These are phyloP conservation scores for Bipolaris zeicola DNA, from an alignment of 2,329 filamentous ascomycete species.

Conservation along the genomic window DNA sequence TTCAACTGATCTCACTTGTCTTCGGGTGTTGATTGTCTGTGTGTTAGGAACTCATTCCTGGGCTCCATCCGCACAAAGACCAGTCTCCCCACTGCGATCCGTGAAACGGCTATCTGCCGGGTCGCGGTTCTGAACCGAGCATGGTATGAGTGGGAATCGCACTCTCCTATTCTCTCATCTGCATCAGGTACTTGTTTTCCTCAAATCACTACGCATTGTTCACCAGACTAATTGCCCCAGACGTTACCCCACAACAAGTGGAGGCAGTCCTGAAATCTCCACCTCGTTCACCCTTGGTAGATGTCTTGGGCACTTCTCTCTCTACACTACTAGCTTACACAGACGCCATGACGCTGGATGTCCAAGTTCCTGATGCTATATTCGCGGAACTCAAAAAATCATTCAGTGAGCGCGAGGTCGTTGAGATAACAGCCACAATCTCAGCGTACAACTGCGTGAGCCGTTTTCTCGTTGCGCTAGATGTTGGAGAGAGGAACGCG, in stretches of 20 bases:
- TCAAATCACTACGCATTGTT: neutral
- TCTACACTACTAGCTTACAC: slow-evolving; percentile 74
- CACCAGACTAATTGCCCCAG: slow-evolving; percentile 56
- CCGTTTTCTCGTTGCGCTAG: slow-evolving; percentile 79
- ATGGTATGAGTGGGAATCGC: slow-evolving; percentile 84
- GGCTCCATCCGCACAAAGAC: slow-evolving; percentile 61
- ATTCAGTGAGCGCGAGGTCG: slow-evolving; percentile 73
- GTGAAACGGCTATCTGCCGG: slow-evolving; percentile 80
- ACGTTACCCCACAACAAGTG: slow-evolving; percentile 61
- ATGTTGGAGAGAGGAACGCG: slow-evolving; percentile 60
- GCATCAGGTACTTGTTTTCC: slow-evolving; percentile 12
- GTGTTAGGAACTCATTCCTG: slow-evolving; percentile 58
- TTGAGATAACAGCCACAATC: slow-evolving; percentile 80
- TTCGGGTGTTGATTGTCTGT: neutral
- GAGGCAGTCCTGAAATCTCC: slow-evolving; percentile 32
- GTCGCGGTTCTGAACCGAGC: slow-evolving; percentile 81
- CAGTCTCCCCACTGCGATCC: slow-evolving; percentile 58
- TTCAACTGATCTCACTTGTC: neutral
- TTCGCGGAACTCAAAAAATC: slow-evolving; percentile 66
- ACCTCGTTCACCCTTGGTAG: slow-evolving; percentile 14
- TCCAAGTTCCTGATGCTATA: slow-evolving; percentile 70
- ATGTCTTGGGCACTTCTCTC: slow-evolving; percentile 62
- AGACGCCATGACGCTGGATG: slow-evolving; percentile 81
- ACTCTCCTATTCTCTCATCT: slow-evolving; percentile 66
- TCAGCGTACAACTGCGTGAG: slow-evolving; percentile 86